A percentile compares a stretch with the other conserved stretches of the same genome.
Conservation (phyloP, 164 flowering plant genomes). For the Cinnamomum chago region DNA sequence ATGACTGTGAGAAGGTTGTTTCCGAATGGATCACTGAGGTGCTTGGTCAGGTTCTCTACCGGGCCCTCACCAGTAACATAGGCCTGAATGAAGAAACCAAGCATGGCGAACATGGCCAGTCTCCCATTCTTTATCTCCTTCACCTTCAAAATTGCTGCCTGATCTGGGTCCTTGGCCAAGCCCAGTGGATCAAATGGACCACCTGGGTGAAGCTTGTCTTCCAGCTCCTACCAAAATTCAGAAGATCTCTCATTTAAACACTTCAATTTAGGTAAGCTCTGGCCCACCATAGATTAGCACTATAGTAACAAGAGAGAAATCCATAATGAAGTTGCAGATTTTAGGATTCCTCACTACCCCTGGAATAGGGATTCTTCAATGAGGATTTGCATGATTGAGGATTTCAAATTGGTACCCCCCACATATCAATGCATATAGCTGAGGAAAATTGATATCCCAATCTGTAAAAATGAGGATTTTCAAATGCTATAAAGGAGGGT, state of each 20-base stretch:
- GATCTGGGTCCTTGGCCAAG: slow-evolving; percentile 83
- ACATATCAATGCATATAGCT: too few species aligned
- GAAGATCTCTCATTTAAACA: background rate
- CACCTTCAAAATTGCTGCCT: slow-evolving; percentile 84
- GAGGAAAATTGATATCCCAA: too few species aligned
- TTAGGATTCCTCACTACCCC: too few species aligned
- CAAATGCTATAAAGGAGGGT: too few species aligned
- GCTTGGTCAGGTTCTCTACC: slow-evolving; percentile 82
- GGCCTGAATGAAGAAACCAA: slow-evolving; percentile 92
- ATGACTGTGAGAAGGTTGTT: slow-evolving; percentile 97
- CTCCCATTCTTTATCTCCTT: slow-evolving; percentile 99
- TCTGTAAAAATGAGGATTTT: too few species aligned
- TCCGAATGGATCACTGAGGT: slow-evolving; percentile 92
- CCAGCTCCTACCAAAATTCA: slow-evolving; percentile 45
- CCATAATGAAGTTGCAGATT: too few species aligned
- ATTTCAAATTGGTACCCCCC: too few species aligned
- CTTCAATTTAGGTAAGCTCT: background rate
- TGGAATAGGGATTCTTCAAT: too few species aligned
- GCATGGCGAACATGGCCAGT: slow-evolving; percentile 98
- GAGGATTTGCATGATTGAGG: too few species aligned
- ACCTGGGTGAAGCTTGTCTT: slow-evolving; percentile 94
- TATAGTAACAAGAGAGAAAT: too few species aligned
- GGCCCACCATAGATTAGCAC: too few species aligned
- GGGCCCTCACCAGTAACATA: slow-evolving; percentile 98
- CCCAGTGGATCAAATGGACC: slow-evolving; percentile 96